These are phyloP conservation scores for Cystobasidium ongulense DNA, from an alignment of 768 basidiomycete species.

Conservation along the genomic window DNA sequence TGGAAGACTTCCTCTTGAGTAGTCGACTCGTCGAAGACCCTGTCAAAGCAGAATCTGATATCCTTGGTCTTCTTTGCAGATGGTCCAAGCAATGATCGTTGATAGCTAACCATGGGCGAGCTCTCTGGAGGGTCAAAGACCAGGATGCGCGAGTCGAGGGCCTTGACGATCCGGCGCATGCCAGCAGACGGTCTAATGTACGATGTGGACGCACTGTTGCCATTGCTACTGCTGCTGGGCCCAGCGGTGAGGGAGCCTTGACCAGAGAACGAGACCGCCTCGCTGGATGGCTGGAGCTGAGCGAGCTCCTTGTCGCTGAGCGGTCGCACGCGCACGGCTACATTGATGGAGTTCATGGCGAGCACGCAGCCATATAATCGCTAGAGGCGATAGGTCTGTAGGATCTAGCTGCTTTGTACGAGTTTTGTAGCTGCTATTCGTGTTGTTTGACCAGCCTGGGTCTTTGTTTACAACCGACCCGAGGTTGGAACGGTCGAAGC, in stretches of 20 bases:
- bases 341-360: constrained; percentile 27
- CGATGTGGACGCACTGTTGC: background rate
- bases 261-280: constrained; percentile 29
- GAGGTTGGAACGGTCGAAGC: background rate
- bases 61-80: constrained; percentile 86
- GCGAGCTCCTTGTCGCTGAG: constrained; percentile 37
- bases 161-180: constrained; percentile 21
- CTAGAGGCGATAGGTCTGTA: background rate
- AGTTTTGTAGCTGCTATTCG: background rate
- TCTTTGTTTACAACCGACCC: background rate
- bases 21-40: constrained; percentile 72
- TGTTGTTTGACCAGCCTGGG: background rate
- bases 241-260: constrained; percentile 4
- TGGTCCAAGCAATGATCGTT: constrained; percentile 73
- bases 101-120: constrained; percentile 69
- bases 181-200: background rate
- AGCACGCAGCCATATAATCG: constrained; percentile 8
- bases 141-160: constrained; percentile 30
- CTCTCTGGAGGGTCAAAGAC: constrained; percentile 86
- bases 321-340: constrained; percentile 38
- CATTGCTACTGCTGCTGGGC: background rate
- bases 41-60: constrained; percentile 93
- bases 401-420: no score
- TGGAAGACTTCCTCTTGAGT: constrained; percentile 81
- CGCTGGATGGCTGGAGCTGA: constrained; percentile 20